Percentiles rank a stretch among this genome's conserved stretches.
phyloP scores from a whole-genome alignment of 768 basidiomycete species.

The Mycena rebaudengoi region DNA sequence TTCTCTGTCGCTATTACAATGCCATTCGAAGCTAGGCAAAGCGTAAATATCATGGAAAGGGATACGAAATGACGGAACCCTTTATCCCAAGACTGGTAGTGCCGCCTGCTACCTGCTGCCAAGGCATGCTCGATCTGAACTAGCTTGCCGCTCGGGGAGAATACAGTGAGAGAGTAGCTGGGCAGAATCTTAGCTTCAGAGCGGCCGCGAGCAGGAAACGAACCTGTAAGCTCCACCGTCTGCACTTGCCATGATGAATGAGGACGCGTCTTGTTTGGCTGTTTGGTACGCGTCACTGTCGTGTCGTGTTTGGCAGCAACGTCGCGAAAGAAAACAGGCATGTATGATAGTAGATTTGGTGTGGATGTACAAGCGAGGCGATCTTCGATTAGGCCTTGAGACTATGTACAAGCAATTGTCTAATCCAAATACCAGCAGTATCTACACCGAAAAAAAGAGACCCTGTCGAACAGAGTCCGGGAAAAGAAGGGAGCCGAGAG shows the following conservation, averaged over 20 bases:
- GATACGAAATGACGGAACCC: conserved; percentile 60
- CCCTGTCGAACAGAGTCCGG: too few species aligned
- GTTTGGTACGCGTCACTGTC: conserved; percentile 11
- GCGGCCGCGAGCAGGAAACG: conserved; percentile 20
- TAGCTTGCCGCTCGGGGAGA: conserved; percentile 98
- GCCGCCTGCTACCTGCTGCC: conserved; percentile 93
- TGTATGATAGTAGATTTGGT: too few species aligned
- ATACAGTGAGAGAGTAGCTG: conserved; percentile 99
- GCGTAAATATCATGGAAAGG: conserved; percentile 25
- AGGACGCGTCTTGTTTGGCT: conserved; percentile 33
- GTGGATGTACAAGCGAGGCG: too few species aligned
- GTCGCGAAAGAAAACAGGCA: too few species aligned
- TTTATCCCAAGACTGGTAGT: conserved; percentile 99
- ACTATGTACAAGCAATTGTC: too few species aligned
- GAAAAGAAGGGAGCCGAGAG: too few species aligned
- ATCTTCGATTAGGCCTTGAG: too few species aligned
- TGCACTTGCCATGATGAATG: conserved; percentile 73
- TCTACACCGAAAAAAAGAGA: too few species aligned
- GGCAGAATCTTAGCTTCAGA: conserved; percentile 11
- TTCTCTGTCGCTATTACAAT: conserved; percentile 99
- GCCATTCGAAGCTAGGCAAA: conserved; percentile 87
- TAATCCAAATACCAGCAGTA: conserved; percentile 23
- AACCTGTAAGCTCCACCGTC: conserved; percentile 86
- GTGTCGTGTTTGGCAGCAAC: too few species aligned
- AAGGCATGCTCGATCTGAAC: conserved; percentile 99